phyloP scores from a whole-genome alignment of 345 rosid species.

The Punica granatum region DNA sequence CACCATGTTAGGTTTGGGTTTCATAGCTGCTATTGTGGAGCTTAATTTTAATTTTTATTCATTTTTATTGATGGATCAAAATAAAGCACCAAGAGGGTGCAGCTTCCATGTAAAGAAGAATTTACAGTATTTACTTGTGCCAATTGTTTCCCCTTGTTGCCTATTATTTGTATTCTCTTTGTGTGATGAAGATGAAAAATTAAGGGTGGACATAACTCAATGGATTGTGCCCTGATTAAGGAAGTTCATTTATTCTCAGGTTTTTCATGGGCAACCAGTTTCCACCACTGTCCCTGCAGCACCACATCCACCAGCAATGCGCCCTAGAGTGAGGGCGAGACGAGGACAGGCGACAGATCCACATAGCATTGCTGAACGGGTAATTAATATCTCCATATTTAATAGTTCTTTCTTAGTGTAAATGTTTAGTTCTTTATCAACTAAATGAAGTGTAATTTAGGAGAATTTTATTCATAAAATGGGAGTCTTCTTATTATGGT shows the following conservation, averaged over 20 bases:
- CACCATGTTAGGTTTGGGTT: too few relatives aligned
- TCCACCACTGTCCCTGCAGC: slow-evolving; percentile 56
- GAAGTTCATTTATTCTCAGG: slow-evolving; percentile 33
- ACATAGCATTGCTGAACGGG: slow-evolving; percentile 98
- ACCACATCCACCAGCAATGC: slow-evolving; percentile 91
- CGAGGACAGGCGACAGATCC: slow-evolving; percentile 99
- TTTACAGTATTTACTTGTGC: background rate
- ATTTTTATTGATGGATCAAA: too few relatives aligned
- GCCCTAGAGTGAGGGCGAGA: slow-evolving; percentile 96
- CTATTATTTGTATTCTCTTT: background rate
- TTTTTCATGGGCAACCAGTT: slow-evolving; percentile 86
- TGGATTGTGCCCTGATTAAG: background rate
- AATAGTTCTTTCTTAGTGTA: background rate
- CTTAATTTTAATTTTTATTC: too few relatives aligned
- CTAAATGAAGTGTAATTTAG: background rate
- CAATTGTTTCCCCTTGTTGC: background rate
- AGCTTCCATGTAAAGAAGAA: too few relatives aligned
- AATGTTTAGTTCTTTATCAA: too few relatives aligned
- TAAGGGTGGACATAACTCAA: background rate
- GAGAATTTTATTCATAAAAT: background rate
- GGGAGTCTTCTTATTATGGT: too few relatives aligned
- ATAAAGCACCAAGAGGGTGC: too few relatives aligned
- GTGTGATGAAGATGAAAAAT: background rate
- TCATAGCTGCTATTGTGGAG: too few relatives aligned
- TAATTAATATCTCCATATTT: slow-evolving; percentile 18